Conservation (phyloP, 2,329 filamentous ascomycete genomes). For the Cytospora schulzeri region DNA sequence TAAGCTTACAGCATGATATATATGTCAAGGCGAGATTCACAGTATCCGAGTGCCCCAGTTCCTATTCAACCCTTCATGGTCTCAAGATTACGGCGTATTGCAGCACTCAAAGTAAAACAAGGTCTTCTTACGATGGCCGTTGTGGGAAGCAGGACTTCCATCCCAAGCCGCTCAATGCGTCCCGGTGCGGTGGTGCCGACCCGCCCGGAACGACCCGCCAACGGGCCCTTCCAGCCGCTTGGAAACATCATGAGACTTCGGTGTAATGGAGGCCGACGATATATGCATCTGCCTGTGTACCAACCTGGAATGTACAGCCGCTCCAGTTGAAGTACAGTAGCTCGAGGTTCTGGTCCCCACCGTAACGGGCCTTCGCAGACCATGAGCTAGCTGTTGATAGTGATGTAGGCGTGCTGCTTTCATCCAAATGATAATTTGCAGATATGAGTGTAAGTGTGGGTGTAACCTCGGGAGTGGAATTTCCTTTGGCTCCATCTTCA, state of each 20-base stretch:
- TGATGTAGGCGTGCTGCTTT: background rate
- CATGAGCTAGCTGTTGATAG: too few relatives aligned
- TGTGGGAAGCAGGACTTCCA: background rate
- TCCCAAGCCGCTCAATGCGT: background rate
- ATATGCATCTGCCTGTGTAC: background rate
- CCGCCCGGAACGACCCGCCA: background rate
- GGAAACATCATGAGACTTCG: background rate
- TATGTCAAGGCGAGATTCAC: too few relatives aligned
- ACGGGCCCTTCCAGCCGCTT: background rate
- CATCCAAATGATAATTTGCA: too few relatives aligned
- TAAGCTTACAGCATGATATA: too few relatives aligned
- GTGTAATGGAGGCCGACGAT: background rate
- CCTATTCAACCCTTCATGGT: too few relatives aligned
- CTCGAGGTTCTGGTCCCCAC: background rate
- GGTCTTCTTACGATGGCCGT: background rate
- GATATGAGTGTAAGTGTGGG: too few relatives aligned
- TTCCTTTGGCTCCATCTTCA: too few relatives aligned
- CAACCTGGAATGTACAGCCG: background rate
- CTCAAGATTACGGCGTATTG: too few relatives aligned
- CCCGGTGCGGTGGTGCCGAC: background rate
- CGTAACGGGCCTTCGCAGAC: background rate
- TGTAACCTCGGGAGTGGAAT: too few relatives aligned
- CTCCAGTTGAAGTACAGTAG: background rate
- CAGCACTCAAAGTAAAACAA: too few relatives aligned
- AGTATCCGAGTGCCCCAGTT: too few relatives aligned